Evolutionary conservation across 176 grass and related monocot genomes (phyloP).

Genomic region (Aegilops tauschii): DNA sequence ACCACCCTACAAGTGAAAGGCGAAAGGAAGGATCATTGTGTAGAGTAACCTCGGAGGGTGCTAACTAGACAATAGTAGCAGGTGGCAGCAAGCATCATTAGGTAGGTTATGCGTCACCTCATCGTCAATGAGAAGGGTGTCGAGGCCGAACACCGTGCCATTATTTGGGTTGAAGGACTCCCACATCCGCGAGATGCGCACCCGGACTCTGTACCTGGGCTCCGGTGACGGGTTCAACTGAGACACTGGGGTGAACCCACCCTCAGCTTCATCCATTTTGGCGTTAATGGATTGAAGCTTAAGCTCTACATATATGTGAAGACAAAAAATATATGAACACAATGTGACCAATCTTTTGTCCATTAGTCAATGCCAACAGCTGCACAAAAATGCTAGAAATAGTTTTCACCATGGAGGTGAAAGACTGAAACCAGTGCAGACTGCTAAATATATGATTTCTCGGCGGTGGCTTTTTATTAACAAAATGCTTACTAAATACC

Average conservation of each 20-base stretch:
- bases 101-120: background rate
- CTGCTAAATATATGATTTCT: too few relatives aligned
- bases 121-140: constrained; percentile 24
- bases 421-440: background rate
- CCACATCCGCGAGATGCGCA: background rate
- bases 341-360: background rate
- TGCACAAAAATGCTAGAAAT: background rate
- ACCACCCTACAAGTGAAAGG: constrained; percentile 20
- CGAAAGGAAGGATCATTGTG: background rate
- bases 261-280: constrained; percentile 15
- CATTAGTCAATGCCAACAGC: background rate
- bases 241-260: constrained; percentile 17
- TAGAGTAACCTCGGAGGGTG: constrained; percentile 6
- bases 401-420: background rate
- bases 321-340: too few relatives aligned
- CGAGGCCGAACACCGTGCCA: background rate
- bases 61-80: background rate
- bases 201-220: constrained; percentile 19
- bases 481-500: too few relatives aligned
- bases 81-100: background rate
- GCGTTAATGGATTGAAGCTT: background rate
- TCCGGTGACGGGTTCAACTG: background rate
- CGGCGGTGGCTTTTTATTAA: too few relatives aligned
- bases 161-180: constrained; percentile 23
- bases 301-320: background rate